Evolutionary conservation across 352 stramenopile genomes (phyloP).

Genomic region (Thraustotheca clavata): DNA sequence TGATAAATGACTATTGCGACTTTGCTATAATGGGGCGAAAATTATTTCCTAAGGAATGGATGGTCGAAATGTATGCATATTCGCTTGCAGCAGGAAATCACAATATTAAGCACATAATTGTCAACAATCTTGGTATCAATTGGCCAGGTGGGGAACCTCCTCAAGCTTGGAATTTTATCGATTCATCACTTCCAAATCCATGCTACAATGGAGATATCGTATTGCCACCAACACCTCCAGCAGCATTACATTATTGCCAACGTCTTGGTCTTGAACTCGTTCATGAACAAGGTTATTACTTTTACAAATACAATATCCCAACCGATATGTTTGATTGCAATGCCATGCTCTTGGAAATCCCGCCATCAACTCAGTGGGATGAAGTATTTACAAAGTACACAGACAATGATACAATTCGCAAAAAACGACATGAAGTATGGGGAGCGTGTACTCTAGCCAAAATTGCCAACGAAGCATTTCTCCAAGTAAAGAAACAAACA

Average conservation of each 20-base stretch:
- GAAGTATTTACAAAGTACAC: conserved; percentile 19
- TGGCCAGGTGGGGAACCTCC: conserved; percentile 30
- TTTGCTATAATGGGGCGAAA: conserved; percentile 33
- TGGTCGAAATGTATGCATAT: conserved; percentile 55
- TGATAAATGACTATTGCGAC: conserved; percentile 40
- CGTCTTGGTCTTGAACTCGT: conserved; percentile 39
- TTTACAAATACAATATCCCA: conserved; percentile 51
- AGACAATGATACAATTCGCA: not conserved
- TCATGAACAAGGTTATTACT: conserved; percentile 35
- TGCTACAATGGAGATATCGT: conserved; percentile 30
- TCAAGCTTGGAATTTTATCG: conserved; percentile 36
- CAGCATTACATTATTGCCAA: conserved; percentile 47
- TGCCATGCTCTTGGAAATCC: conserved; percentile 33
- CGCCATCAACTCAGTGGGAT: conserved; percentile 34
- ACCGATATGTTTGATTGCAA: conserved; percentile 38
- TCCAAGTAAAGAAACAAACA: conserved; percentile 37
- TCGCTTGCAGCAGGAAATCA: conserved; percentile 38
- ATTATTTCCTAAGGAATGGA: conserved; percentile 30
- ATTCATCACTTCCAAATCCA: conserved; percentile 29
- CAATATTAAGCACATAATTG: conserved; percentile 43
- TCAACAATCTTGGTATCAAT: conserved; percentile 36
- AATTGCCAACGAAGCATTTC: conserved; percentile 37
- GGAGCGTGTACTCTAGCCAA: conserved; percentile 36
- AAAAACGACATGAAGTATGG: conserved; percentile 37
- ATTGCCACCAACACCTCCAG: conserved; percentile 32